Conservation (phyloP, 768 basidiomycete species). For the Mycena galopus region DNA sequence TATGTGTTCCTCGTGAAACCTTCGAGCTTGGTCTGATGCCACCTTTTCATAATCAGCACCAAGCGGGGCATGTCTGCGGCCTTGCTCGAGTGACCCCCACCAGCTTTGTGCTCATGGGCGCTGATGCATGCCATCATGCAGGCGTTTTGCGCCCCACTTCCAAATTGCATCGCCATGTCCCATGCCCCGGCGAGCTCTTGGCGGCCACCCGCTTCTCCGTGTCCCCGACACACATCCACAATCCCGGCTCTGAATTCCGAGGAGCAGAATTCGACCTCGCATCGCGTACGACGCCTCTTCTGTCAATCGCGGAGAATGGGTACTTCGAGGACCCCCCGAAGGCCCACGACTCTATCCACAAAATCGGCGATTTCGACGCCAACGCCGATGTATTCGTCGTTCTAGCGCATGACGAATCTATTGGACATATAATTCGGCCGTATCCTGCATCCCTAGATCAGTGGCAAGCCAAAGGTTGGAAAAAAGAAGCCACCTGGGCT, state of each 20-base stretch:
- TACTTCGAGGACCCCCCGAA: constrained; percentile 26
- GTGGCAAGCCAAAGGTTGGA: constrained; percentile 36
- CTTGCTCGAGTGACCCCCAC: neutral
- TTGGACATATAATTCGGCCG: constrained; percentile 11
- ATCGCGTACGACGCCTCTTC: neutral
- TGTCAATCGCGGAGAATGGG: neutral
- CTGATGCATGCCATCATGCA: neutral
- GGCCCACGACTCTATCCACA: constrained; percentile 24
- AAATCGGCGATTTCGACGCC: constrained; percentile 33
- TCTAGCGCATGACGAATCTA: constrained; percentile 23
- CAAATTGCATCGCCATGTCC: neutral
- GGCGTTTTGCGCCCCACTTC: neutral
- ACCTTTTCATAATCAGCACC: neutral
- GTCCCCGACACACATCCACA: neutral
- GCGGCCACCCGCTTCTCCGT: neutral
- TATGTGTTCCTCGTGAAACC: neutral
- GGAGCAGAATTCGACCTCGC: neutral
- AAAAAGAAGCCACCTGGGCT: constrained; percentile 31
- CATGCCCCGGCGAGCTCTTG: neutral
- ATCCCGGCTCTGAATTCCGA: neutral
- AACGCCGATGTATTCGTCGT: constrained; percentile 37
- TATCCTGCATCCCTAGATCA: constrained; percentile 23
- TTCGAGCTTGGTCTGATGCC: neutral
- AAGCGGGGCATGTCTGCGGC: neutral
- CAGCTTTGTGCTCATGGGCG: neutral